Conservation (phyloP, 192 early-diverging fungal species). For the Jimgerdemannia lactiflua region DNA sequence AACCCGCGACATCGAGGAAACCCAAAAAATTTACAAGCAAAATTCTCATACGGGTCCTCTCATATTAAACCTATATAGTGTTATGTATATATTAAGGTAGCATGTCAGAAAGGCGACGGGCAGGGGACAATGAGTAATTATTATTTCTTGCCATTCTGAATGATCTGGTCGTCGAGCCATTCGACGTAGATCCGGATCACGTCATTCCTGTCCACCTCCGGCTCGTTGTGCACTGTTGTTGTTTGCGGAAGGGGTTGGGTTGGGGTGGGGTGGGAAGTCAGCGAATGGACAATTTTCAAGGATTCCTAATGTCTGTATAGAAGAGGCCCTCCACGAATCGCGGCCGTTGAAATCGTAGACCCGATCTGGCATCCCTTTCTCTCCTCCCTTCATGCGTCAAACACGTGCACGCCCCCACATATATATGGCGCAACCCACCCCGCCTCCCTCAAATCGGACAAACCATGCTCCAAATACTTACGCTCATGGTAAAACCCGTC, state of each 20-base stretch:
- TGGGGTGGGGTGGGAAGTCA: background rate
- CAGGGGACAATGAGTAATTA: background rate
- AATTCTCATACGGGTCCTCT: too few relatives aligned
- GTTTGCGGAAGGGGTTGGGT: conserved; percentile 9
- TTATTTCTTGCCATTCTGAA: background rate
- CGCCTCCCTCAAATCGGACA: background rate
- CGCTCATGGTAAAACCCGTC: conserved; percentile 34
- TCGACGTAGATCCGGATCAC: conserved; percentile 36
- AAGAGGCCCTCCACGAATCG: too few relatives aligned
- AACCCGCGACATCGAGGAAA: too few relatives aligned
- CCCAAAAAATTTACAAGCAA: too few relatives aligned
- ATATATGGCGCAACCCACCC: too few relatives aligned
- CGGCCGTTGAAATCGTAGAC: too few relatives aligned
- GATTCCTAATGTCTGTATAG: too few relatives aligned
- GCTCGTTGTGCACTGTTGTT: conserved; percentile 35
- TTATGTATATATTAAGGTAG: background rate
- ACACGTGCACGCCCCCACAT: too few relatives aligned
- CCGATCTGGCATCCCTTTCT: too few relatives aligned
- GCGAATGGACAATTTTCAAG: background rate
- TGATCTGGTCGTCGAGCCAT: conserved; percentile 25
- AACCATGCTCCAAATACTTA: conserved; percentile 15
- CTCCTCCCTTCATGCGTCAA: too few relatives aligned
- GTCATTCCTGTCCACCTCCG: conserved; percentile 26
- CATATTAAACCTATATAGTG: too few relatives aligned
- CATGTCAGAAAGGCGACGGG: background rate